Conservation (phyloP, 495 filamentous ascomycete species). For the Echria macrotheca region DNA sequence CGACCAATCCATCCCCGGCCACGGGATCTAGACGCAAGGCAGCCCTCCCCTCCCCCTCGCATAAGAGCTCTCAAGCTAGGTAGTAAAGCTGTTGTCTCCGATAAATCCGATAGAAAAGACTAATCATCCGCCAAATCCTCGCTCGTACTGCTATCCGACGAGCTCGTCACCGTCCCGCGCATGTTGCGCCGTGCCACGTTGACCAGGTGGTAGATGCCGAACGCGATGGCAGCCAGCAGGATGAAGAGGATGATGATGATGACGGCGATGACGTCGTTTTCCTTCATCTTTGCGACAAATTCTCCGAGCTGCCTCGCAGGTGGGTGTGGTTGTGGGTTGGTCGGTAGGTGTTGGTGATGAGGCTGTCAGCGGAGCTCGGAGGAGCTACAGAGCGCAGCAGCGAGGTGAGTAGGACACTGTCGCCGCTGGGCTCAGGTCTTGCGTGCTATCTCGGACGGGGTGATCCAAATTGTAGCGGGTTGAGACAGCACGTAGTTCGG, state of each 20-base stretch:
- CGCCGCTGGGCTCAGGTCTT: too few relatives aligned
- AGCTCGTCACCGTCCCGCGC: slow-evolving; percentile 23
- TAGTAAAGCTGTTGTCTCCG: too few relatives aligned
- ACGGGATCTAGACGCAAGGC: too few relatives aligned
- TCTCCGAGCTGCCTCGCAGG: too few relatives aligned
- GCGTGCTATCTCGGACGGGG: too few relatives aligned
- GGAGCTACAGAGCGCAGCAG: slow-evolving; percentile 1
- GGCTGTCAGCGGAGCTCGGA: background rate
- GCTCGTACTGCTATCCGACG: slow-evolving; percentile 27
- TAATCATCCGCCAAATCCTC: background rate
- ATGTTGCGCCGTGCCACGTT: slow-evolving; percentile 41
- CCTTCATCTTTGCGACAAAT: slow-evolving; percentile 47
- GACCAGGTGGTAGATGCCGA: slow-evolving; percentile 57
- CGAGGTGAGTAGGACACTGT: too few relatives aligned
- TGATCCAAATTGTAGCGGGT: too few relatives aligned
- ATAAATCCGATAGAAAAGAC: background rate
- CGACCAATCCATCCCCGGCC: too few relatives aligned
- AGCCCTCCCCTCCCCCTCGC: too few relatives aligned
- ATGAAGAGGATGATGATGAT: slow-evolving; percentile 78
- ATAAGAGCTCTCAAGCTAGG: too few relatives aligned
- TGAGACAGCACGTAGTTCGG: background rate
- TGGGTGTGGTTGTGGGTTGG: slow-evolving; percentile 3
- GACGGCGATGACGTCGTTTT: slow-evolving; percentile 75
- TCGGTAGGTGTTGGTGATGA: background rate
- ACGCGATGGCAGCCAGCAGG: slow-evolving; percentile 62